Conservation (phyloP, 345 rosid genomes). For the Ricinus communis region DNA sequence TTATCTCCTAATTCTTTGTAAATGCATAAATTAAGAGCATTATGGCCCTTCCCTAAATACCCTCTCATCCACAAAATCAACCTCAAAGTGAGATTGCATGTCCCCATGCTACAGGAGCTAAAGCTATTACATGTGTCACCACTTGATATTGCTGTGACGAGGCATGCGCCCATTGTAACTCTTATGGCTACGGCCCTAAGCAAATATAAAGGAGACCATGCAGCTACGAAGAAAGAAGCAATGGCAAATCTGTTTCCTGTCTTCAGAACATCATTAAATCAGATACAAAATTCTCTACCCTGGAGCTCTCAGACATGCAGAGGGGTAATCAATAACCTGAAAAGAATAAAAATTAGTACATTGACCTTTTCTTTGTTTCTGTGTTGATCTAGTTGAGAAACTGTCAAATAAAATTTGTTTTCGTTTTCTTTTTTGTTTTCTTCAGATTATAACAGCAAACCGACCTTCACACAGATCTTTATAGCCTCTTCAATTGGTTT, state of each 20-base stretch:
- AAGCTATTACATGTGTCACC: neutral
- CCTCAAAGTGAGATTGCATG: too few species aligned
- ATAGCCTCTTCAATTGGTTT: constrained; percentile 67
- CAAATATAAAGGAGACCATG: constrained; percentile 6
- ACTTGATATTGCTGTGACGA: neutral
- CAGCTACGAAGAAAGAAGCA: neutral
- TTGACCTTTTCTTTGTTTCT: too few species aligned
- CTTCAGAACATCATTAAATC: neutral
- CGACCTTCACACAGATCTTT: constrained; percentile 54
- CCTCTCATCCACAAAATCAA: too few species aligned
- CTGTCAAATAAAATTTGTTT: neutral
- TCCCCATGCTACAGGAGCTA: neutral
- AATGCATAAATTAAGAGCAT: too few species aligned
- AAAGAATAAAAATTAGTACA: too few species aligned
- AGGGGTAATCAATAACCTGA: neutral
- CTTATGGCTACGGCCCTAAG: neutral
- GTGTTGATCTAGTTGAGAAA: neutral
- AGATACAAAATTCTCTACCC: neutral
- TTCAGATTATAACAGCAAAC: constrained; percentile 45
- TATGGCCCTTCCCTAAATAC: too few species aligned
- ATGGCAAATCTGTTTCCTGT: neutral
- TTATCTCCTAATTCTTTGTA: too few species aligned
- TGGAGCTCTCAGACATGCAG: constrained; percentile 1
- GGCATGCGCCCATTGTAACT: neutral
- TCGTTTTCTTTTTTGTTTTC: neutral